phyloP scores from a whole-genome alignment of 2,329 filamentous ascomycete species.

The Ramularia collo-cygni region DNA sequence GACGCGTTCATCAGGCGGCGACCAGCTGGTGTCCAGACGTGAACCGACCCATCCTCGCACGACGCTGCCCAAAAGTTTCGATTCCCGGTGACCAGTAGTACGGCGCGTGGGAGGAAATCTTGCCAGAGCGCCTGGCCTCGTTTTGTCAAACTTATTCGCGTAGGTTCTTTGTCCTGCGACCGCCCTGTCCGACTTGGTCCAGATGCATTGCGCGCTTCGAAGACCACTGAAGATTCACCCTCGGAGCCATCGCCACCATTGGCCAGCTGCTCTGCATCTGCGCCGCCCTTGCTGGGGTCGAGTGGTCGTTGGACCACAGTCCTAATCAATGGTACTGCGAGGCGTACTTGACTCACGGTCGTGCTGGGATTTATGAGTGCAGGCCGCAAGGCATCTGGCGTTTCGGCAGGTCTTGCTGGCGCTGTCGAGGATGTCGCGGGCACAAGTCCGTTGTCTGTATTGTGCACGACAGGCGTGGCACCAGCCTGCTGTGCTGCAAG shows the following conservation, averaged over 20 bases:
- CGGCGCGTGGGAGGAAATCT: slow-evolving; percentile 79
- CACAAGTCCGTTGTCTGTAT: slow-evolving; percentile 70
- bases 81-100: slow-evolving; percentile 87
- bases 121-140: slow-evolving; percentile 82
- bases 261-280: slow-evolving; percentile 33
- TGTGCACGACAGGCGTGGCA: slow-evolving; percentile 66
- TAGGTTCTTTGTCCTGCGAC: slow-evolving; percentile 66
- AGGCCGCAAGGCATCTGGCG: slow-evolving; percentile 76
- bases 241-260: slow-evolving; percentile 43
- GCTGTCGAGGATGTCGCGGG: slow-evolving; percentile 61
- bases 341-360: slow-evolving; percentile 70
- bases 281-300: slow-evolving; percentile 52
- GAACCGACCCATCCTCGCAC: slow-evolving; percentile 85
- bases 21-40: slow-evolving; percentile 88
- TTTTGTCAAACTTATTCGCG: slow-evolving; percentile 73
- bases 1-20: slow-evolving; percentile 77
- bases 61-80: slow-evolving; percentile 86
- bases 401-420: slow-evolving; percentile 38
- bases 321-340: slow-evolving; percentile 82
- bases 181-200: slow-evolving; percentile 53
- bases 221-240: slow-evolving; percentile 58
- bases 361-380: slow-evolving; percentile 79
- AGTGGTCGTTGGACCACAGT: slow-evolving; percentile 75
- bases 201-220: slow-evolving; percentile 82
- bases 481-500: slow-evolving; percentile 53